phyloP scores from a whole-genome alignment of 73 alveolate genomes.

The Tetrahymena borealis region DNA sequence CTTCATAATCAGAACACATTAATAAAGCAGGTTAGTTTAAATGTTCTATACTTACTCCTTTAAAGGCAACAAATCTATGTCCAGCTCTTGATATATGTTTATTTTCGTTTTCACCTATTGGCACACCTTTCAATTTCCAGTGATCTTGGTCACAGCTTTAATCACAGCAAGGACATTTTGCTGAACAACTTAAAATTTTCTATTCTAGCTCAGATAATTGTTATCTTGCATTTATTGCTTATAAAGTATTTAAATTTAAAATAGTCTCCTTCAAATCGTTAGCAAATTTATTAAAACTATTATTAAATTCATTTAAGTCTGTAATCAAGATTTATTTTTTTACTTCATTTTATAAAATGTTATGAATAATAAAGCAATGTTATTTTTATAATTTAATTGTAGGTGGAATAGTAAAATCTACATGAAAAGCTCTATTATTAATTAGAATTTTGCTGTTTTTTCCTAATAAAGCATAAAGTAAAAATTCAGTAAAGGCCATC shows the following conservation, averaged over 20 bases:
- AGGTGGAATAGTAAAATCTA: too few species aligned
- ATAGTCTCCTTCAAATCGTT: not conserved
- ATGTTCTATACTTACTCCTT: not conserved
- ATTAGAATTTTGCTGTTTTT: too few species aligned
- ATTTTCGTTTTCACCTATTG: not conserved
- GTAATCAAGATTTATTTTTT: too few species aligned
- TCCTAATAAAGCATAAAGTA: too few species aligned
- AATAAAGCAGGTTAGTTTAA: not conserved
- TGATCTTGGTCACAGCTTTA: not conserved
- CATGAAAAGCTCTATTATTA: too few species aligned
- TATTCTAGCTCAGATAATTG: not conserved
- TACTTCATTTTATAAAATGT: too few species aligned
- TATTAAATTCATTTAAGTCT: too few species aligned
- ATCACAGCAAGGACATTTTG: not conserved
- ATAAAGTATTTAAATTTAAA: not conserved
- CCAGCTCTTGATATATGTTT: not conserved
- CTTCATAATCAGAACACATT: not conserved
- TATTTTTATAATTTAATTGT: too few species aligned
- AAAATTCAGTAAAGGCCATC: too few species aligned
- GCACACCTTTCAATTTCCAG: not conserved
- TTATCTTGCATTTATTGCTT: not conserved
- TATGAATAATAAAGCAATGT: too few species aligned
- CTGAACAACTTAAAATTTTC: not conserved
- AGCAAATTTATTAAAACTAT: too few species aligned
- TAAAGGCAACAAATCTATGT: not conserved